Evolutionary conservation across 2,329 filamentous ascomycete species (phyloP).

Genomic region (Tolypocladium paradoxum): DNA sequence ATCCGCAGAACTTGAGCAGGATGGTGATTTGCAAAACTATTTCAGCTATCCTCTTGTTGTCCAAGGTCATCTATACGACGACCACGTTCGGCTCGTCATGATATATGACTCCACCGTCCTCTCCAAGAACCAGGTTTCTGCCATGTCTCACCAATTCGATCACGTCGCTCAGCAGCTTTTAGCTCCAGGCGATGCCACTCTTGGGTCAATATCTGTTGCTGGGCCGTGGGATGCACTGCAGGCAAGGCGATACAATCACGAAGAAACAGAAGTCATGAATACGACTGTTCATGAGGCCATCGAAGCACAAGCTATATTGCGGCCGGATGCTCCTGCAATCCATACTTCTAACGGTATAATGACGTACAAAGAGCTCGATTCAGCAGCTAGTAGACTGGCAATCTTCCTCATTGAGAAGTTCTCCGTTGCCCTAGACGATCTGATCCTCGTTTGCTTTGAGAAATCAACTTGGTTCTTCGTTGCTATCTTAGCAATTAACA

Average conservation of each 20-base stretch:
- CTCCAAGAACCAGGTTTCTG: not conserved
- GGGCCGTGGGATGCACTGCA: not conserved
- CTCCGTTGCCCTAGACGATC: conserved; percentile 8
- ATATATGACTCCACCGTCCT: not conserved
- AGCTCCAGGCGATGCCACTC: not conserved
- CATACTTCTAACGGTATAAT: conserved; percentile 28
- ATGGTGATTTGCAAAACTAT: not conserved
- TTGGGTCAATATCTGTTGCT: not conserved
- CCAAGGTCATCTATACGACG: not conserved
- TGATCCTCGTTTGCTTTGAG: conserved; percentile 1
- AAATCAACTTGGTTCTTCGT: conserved; percentile 7
- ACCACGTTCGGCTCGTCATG: not conserved
- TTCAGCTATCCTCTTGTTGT: not conserved
- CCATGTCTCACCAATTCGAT: not conserved
- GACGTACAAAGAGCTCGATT: conserved; percentile 25
- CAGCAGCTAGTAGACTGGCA: conserved; percentile 2
- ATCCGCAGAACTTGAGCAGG: not conserved
- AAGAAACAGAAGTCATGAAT: not conserved
- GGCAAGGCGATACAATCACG: not conserved
- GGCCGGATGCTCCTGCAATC: conserved; percentile 20
- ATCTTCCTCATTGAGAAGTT: conserved; percentile 1
- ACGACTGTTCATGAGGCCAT: not conserved
- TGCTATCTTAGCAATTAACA: conserved; percentile 6
- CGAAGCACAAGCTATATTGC: not conserved
- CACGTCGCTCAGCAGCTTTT: not conserved